Percentiles rank a stretch among this genome's conserved stretches.
These are phyloP conservation scores for Mycena epipterygia DNA, from an alignment of 768 basidiomycete species.

Conservation along the genomic window DNA sequence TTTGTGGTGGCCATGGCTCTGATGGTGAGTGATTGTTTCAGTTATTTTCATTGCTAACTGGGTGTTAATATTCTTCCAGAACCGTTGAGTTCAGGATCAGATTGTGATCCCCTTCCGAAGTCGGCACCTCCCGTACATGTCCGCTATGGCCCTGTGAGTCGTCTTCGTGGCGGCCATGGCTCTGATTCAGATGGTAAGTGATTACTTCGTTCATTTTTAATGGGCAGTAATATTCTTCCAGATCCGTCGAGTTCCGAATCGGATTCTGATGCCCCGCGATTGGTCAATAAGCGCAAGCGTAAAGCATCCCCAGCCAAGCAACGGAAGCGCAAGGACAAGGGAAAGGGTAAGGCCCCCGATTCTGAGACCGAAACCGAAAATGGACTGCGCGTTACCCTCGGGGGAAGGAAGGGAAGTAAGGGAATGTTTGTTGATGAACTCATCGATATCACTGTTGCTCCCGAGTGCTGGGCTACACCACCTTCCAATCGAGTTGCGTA, in stretches of 20 bases:
- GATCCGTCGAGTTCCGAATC: not conserved
- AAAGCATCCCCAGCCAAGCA: not conserved
- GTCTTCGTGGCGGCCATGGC: not conserved
- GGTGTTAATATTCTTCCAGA: too few species aligned
- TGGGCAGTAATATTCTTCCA: not conserved
- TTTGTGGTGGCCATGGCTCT: too few species aligned
- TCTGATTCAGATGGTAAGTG: not conserved
- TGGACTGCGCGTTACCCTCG: not conserved
- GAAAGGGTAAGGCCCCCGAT: not conserved
- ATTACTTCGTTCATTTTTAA: too few species aligned
- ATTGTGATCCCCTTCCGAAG: too few species aligned
- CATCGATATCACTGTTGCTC: not conserved
- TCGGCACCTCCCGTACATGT: too few species aligned
- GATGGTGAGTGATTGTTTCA: too few species aligned
- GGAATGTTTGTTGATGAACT: constrained; percentile 3
- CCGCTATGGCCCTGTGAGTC: not conserved
- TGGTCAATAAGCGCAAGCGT: not conserved
- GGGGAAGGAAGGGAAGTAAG: not conserved
- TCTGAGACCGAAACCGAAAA: not conserved
- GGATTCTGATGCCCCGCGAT: not conserved
- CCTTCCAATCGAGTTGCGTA: not conserved
- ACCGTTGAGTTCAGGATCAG: too few species aligned
- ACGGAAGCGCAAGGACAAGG: not conserved
- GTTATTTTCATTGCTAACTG: too few species aligned
- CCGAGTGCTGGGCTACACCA: not conserved